Conservation (phyloP, 192 early-diverging fungal species). For the Powellomyces hirtus region DNA sequence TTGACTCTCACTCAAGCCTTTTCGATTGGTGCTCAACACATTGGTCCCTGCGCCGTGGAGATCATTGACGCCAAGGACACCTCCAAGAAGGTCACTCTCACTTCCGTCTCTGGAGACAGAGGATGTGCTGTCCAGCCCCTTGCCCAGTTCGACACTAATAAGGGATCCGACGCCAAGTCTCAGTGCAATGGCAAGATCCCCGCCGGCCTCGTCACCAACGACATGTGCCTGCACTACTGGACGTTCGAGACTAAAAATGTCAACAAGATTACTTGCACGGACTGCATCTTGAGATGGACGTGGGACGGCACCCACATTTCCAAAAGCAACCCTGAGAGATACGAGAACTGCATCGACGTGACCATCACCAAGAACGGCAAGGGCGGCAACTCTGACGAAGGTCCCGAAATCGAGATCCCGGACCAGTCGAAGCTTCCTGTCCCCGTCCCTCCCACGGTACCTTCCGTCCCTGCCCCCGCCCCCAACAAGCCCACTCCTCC, state of each 20-base stretch:
- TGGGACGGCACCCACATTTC: slow-evolving; percentile 33
- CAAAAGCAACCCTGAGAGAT: slow-evolving; percentile 19
- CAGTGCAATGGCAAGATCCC: slow-evolving; percentile 25
- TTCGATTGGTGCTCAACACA: slow-evolving; percentile 34
- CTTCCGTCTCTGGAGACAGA: slow-evolving; percentile 5
- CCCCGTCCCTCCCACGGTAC: neutral
- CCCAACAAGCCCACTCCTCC: neutral
- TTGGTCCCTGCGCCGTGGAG: slow-evolving; percentile 37
- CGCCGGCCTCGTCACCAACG: slow-evolving; percentile 33
- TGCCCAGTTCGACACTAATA: slow-evolving; percentile 26
- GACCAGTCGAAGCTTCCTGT: neutral
- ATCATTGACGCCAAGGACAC: slow-evolving; percentile 31
- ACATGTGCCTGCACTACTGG: slow-evolving; percentile 42
- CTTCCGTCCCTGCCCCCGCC: neutral
- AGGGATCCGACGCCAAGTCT: slow-evolving; percentile 5
- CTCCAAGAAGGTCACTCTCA: slow-evolving; percentile 3
- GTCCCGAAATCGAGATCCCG: neutral
- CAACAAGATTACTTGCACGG: slow-evolving; percentile 34
- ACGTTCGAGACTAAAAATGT: slow-evolving; percentile 36
- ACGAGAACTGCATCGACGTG: slow-evolving; percentile 38
- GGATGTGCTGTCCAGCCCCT: slow-evolving; percentile 29
- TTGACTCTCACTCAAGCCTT: slow-evolving; percentile 35
- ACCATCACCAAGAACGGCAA: neutral
- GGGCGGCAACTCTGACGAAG: neutral
- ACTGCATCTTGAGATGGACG: slow-evolving; percentile 38